phyloP scores from a whole-genome alignment of 495 filamentous ascomycete genomes.

The Durotheca rogersii region DNA sequence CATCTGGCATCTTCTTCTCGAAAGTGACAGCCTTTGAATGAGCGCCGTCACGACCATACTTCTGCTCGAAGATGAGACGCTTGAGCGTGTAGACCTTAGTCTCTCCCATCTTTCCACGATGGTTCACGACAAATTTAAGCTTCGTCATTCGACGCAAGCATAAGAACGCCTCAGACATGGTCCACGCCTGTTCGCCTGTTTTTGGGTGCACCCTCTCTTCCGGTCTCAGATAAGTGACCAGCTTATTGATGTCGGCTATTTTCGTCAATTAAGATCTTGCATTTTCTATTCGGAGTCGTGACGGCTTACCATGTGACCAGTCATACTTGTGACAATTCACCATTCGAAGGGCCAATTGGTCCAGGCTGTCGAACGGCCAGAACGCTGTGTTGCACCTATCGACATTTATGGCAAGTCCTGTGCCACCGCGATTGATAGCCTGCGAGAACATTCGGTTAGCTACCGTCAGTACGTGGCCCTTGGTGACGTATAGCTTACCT shows the following conservation, averaged over 20 bases:
- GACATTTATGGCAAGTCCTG: slow-evolving; percentile 72
- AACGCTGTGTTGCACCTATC: slow-evolving; percentile 81
- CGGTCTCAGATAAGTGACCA: not conserved
- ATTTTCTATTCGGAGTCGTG: not conserved
- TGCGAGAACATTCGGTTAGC: slow-evolving; percentile 17
- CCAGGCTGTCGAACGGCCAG: slow-evolving; percentile 53
- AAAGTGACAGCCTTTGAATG: slow-evolving; percentile 61
- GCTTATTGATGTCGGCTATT: slow-evolving; percentile 1
- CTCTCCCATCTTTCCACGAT: slow-evolving; percentile 50
- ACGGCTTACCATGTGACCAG: slow-evolving; percentile 12
- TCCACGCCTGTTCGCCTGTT: not conserved
- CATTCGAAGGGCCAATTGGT: slow-evolving; percentile 23
- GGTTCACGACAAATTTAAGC: slow-evolving; percentile 65
- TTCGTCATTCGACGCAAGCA: slow-evolving; percentile 59
- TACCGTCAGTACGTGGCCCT: not conserved
- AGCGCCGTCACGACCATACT: slow-evolving; percentile 41
- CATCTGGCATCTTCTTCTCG: slow-evolving; percentile 53
- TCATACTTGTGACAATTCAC: slow-evolving; percentile 11
- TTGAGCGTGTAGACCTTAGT: slow-evolving; percentile 63
- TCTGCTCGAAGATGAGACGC: slow-evolving; percentile 46
- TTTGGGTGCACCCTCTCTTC: not conserved
- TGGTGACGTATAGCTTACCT: slow-evolving; percentile 42
- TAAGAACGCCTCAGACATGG: slow-evolving; percentile 45
- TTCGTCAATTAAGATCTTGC: not conserved
- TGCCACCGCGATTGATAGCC: slow-evolving; percentile 45